Percentiles rank a stretch among this genome's conserved stretches.
These are phyloP conservation scores for Sclerotinia trifoliorum DNA, from an alignment of 2,329 filamentous ascomycete species.

Conservation along the genomic window DNA sequence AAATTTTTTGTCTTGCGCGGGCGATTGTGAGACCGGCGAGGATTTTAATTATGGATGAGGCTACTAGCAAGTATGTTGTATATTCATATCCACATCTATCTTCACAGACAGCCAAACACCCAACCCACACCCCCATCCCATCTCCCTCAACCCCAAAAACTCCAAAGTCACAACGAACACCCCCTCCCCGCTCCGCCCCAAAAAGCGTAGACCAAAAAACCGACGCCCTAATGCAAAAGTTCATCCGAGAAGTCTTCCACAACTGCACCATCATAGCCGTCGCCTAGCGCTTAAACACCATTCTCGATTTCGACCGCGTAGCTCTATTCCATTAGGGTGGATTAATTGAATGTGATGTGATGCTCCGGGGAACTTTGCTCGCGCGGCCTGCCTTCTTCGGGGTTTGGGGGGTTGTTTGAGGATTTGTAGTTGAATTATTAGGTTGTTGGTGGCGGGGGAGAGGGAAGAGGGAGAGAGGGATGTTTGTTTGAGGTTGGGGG, in stretches of 20 bases:
- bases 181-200: constrained; percentile 29
- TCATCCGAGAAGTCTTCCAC: constrained; percentile 53
- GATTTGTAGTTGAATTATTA: neutral
- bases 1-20: neutral
- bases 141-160: no score
- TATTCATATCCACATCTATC: no score
- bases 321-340: neutral
- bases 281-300: constrained; percentile 44
- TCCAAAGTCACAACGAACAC: constrained; percentile 30
- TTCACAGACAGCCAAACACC: no score
- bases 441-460: no score
- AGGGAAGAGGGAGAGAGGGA: no score
- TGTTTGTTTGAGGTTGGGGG: no score
- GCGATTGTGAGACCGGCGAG: neutral
- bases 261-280: constrained; percentile 52
- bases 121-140: no score
- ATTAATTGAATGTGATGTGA: neutral
- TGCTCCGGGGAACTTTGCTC: neutral
- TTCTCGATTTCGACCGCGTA: constrained; percentile 45
- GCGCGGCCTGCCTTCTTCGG: neutral
- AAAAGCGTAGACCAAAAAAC: constrained; percentile 55
- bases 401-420: constrained; percentile 41
- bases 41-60: neutral
- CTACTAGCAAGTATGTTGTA: neutral
- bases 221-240: constrained; percentile 53